Evolutionary conservation across 2,329 filamentous ascomycete genomes (phyloP), one percentile per base, ranked within the genome.

Genomic region (Exophiala alcalophila): DNA sequence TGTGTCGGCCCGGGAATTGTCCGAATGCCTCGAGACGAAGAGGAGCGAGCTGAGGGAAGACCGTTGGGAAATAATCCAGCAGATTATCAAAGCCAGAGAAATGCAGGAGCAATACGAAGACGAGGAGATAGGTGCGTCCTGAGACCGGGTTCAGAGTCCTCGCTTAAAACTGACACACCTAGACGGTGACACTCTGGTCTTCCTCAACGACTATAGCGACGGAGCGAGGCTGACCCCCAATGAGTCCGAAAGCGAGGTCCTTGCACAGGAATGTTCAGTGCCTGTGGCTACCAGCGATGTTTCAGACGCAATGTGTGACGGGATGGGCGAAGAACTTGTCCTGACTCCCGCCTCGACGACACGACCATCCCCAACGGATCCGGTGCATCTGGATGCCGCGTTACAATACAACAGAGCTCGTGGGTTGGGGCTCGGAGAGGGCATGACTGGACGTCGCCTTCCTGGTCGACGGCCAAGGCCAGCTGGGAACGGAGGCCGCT

Each of bases 21-120:
- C 51, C 7, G 47, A 52, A 18, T 51, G 44, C 14, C 40, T 57
- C 4, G 49, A 55, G 24, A 40, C 48, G 18, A 54, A 54, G 39
- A 49, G 44, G 29, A 31, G 31, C 7, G 55, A 57, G 18, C 15
- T 55, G 25, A 41, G 41, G 29, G 48, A 44, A 19, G 44, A 44
- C 31, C 42, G 40, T 12, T 53, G 47, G 44, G 44, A 47, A 20
- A 53, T 54, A 14, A 44, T 57, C 14, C 31, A 49, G 11, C 40
- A 57, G 11, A 50, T 57, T 16, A 45, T 52, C 30, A 29, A 44
- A 9, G 39, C 51, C 7, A 34, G 55, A 40, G 36, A 42, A n/a
- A 44, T 40, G 25, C 46, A 54, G 35, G 53, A 57, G 39, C 47
- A 49, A 20, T 57, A 47, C 24, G 49, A 54, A 26, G 38, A 35